phyloP scores from a whole-genome alignment of 129 eudicot species.

The Arctium lappa region DNA sequence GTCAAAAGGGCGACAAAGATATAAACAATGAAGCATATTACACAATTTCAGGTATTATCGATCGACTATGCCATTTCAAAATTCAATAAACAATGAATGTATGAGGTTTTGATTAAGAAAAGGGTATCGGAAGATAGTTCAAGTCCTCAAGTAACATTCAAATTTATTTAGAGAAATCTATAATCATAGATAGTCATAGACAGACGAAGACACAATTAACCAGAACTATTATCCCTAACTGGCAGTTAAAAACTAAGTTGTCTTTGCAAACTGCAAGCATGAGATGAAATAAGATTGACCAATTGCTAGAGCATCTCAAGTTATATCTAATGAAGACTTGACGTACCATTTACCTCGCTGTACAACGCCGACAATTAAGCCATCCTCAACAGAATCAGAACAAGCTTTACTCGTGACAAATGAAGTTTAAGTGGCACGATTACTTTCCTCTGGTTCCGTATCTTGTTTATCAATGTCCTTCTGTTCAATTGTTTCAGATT shows the following conservation, averaged over 20 bases:
- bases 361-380: constrained; percentile 53
- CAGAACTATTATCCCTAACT: constrained; percentile 15
- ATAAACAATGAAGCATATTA: not conserved
- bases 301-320: constrained; percentile 43
- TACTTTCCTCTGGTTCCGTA: constrained; percentile 42
- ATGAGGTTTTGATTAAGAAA: constrained; percentile 6
- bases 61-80: constrained; percentile 5
- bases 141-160: not conserved
- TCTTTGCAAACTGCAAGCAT: constrained; percentile 32
- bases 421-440: constrained; percentile 26
- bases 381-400: constrained; percentile 28
- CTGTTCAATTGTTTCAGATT: constrained; percentile 45
- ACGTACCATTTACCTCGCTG: constrained; percentile 60
- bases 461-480: constrained; percentile 29
- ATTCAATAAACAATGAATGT: constrained; percentile 5
- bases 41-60: constrained; percentile 11
- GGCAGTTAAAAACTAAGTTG: constrained; percentile 24
- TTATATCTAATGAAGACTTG: constrained; percentile 19
- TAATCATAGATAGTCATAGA: constrained; percentile 12
- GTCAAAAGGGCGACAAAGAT: constrained; percentile 15
- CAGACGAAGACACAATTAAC: constrained; percentile 10
- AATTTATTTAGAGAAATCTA: constrained; percentile 12
- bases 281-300: constrained; percentile 22
- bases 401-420: constrained; percentile 34
- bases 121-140: not conserved